Percentiles rank a stretch among this genome's conserved stretches.
Evolutionary conservation across 164 flowering plant species (phyloP).

Genomic region (Liquidambar formosana): DNA sequence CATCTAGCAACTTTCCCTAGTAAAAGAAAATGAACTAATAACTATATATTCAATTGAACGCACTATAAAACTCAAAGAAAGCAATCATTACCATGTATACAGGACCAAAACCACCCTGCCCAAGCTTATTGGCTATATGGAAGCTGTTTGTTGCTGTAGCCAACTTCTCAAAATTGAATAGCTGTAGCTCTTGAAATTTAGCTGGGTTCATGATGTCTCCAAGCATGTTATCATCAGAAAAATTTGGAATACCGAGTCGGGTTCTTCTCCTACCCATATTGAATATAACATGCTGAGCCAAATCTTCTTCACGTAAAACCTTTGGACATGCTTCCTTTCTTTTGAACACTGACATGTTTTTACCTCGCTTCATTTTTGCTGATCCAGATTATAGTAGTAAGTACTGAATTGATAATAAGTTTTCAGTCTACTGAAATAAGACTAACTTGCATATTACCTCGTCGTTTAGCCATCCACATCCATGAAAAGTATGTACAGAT

Average conservation of each 20-base stretch:
- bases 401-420: background rate
- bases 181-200: conserved; percentile 25
- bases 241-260: no score
- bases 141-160: conserved; percentile 31
- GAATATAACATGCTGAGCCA: no score
- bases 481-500: conserved; percentile 5
- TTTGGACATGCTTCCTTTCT: no score
- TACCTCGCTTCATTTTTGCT: conserved; percentile 11
- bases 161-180: conserved; percentile 25
- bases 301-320: no score
- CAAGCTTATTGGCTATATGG: conserved; percentile 22
- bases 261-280: no score
- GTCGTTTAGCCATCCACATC: conserved; percentile 11
- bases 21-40: no score
- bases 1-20: no score
- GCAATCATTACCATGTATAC: conserved; percentile 27
- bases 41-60: no score
- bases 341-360: no score
- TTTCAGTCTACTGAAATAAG: background rate
- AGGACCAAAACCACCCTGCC: conserved; percentile 39
- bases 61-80: no score
- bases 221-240: background rate
- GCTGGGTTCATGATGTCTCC: conserved; percentile 3
- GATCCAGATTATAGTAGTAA: background rate
- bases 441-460: conserved; percentile 11